Base-by-base conservation (phyloP, 2,329 filamentous ascomycete species). In the Cladophialophora immunda region DNA sequence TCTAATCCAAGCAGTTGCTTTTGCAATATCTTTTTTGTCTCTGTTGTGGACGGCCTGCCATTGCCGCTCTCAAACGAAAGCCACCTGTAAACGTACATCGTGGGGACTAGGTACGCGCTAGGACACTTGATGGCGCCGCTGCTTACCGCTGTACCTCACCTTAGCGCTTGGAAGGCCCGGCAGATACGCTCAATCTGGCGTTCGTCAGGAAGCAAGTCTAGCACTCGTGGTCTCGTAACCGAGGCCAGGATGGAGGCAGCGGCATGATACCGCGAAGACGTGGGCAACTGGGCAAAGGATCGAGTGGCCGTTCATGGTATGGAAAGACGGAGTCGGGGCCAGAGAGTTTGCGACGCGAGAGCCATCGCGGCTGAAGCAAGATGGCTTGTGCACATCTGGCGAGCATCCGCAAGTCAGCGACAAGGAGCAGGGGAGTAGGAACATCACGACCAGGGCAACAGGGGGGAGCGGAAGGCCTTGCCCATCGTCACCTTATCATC, bases 171-270 rank as follows among this genome's bases (percentile, higher is more conserved):
- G 8, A 30, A 25, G 34, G 13, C 54, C 32, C 32, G 56, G 47
- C 34, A 61, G 57, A 68, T 56, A 29, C 41, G 19, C 58, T 47
- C 58, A 62, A 60, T 56, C 60, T 50, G 61, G 60, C 38, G 19
- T 62, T 62, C 58, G 34, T 54, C 52, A 58, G 32, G 50, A 45
- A 55, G 57, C 47, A 59, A 59, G 47, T 59, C 57, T 13, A 38
- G 4, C 36, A 41, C 22, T 32, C 30, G 45, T 53, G 22, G 41
- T 54, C 61, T 50, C 27, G 32, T 59, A 55, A 50, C 58, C 64
- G 53, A 66, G 58, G 22, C 58, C 52, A 0, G 73, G 87, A 0
- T 81, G 86, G 1, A 25, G 75, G 78, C 1, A 77, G 78, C 58
- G 58, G 58, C 47, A 52, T 22, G 45, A 61, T 61, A 53, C 58